Conservation (phyloP, 768 basidiomycete genomes). For the Dioszegia crocea region DNA sequence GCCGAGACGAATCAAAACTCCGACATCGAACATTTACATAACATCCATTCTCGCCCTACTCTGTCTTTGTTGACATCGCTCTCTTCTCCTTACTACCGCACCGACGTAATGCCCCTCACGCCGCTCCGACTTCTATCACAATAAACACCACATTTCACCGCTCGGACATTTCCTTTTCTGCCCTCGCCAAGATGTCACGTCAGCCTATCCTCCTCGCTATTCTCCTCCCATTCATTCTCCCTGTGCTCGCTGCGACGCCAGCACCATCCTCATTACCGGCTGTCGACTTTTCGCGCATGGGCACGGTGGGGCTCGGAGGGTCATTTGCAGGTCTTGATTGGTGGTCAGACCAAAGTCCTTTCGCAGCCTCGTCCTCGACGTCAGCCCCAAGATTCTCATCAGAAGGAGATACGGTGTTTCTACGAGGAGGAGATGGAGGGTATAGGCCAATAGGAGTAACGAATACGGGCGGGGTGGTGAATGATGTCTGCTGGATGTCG, state of each 20-base stretch:
- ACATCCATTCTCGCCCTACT: not conserved
- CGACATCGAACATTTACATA: not conserved
- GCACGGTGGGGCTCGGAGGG: conserved; percentile 80
- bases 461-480: conserved; percentile 71
- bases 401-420: conserved; percentile 58
- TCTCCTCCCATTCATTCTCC: conserved; percentile 10
- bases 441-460: conserved; percentile 70
- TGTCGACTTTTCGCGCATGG: conserved; percentile 78
- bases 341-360: conserved; percentile 30
- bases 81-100: not conserved
- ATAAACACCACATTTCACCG: not conserved
- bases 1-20: conserved; percentile 4
- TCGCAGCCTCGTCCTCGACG: conserved; percentile 57
- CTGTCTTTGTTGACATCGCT: not conserved
- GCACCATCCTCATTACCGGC: conserved; percentile 53
- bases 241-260: conserved; percentile 29
- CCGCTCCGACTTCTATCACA: too few relatives aligned
- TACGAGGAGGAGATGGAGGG: conserved; percentile 63
- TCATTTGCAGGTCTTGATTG: conserved; percentile 77
- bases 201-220: conserved; percentile 13
- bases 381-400: conserved; percentile 48
- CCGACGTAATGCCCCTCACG: not conserved
- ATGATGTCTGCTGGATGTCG: conserved; percentile 59
- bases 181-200: conserved; percentile 18
- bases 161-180: conserved; percentile 3